phyloP scores from a whole-genome alignment of 208 protist species.

The Novymonas esmeraldas region DNA sequence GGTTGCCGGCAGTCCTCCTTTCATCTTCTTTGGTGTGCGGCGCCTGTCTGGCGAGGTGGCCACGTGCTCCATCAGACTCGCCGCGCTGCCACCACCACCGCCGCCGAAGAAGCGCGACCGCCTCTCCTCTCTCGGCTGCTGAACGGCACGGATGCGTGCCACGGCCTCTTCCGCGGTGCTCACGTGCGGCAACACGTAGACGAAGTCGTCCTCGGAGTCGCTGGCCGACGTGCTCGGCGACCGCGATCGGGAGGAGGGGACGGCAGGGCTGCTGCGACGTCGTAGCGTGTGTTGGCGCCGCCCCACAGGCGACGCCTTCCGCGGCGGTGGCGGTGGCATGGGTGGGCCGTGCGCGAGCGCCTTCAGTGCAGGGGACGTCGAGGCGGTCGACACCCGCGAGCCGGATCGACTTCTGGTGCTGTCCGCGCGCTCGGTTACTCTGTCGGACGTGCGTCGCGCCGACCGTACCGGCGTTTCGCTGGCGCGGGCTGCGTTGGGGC shows the following conservation, averaged over 20 bases:
- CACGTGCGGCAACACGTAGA: conserved; percentile 38
- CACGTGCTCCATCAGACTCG: conserved; percentile 10
- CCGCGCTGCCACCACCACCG: neutral
- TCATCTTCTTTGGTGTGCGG: conserved; percentile 8
- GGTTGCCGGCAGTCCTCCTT: conserved; percentile 42
- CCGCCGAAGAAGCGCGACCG: conserved; percentile 1
- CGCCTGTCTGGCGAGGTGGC: neutral
- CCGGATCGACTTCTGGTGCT: neutral
- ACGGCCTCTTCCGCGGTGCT: conserved; percentile 46
- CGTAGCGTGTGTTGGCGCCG: neutral
- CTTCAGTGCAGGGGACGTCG: conserved; percentile 4
- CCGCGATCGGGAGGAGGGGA: conserved; percentile 1
- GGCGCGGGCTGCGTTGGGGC: neutral
- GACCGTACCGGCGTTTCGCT: neutral
- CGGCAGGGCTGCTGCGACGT: neutral
- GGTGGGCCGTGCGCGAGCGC: neutral
- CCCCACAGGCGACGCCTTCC: conserved; percentile 7
- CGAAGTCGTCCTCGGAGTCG: conserved; percentile 34
- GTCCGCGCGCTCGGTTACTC: neutral
- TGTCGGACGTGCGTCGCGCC: neutral
- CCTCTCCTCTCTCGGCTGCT: conserved; percentile 15
- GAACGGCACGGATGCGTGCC: conserved; percentile 37
- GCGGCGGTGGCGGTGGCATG: neutral
- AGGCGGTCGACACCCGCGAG: neutral
- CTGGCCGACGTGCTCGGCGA: conserved; percentile 11